Conservation (phyloP, 345 rosid genomes). For the Clausena lansium region DNA sequence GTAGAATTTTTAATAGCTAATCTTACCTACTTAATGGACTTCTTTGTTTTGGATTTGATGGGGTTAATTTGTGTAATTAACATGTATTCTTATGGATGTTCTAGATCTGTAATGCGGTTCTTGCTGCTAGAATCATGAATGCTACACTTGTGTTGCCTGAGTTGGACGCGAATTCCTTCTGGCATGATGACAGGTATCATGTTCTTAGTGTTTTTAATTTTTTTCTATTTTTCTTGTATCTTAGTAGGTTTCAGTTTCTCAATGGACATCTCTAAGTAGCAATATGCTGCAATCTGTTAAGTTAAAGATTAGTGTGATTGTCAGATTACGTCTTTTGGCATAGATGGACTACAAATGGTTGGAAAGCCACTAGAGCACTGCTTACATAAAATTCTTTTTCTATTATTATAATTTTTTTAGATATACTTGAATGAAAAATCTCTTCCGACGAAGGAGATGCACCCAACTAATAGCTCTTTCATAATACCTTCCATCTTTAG, state of each 20-base stretch:
- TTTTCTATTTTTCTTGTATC: background rate
- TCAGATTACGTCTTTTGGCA: background rate
- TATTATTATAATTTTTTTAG: background rate
- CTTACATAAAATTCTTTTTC: background rate
- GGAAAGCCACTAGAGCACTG: background rate
- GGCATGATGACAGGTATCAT: slow-evolving; percentile 96
- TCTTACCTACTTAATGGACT: background rate
- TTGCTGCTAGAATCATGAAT: slow-evolving; percentile 99
- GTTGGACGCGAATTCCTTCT: slow-evolving; percentile 95
- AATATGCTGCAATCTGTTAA: background rate
- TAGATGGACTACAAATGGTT: background rate
- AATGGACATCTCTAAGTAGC: background rate
- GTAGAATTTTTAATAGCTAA: background rate
- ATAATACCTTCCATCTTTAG: too few relatives aligned
- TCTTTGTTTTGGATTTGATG: background rate
- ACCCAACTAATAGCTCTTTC: too few relatives aligned
- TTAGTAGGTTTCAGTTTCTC: background rate
- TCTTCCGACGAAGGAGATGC: too few relatives aligned
- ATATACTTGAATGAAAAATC: too few relatives aligned
- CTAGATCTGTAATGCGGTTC: slow-evolving; percentile 98
- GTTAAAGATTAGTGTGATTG: background rate
- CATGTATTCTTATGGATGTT: slow-evolving; percentile 18
- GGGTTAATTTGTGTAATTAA: background rate
- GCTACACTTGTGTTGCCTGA: slow-evolving; percentile 97
- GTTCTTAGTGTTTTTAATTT: slow-evolving; percentile 3